A percentile compares a stretch with the other conserved stretches of the same genome.
Evolutionary conservation across 495 filamentous ascomycete genomes (phyloP).

Genomic region (Jackrogersella multiformis): DNA sequence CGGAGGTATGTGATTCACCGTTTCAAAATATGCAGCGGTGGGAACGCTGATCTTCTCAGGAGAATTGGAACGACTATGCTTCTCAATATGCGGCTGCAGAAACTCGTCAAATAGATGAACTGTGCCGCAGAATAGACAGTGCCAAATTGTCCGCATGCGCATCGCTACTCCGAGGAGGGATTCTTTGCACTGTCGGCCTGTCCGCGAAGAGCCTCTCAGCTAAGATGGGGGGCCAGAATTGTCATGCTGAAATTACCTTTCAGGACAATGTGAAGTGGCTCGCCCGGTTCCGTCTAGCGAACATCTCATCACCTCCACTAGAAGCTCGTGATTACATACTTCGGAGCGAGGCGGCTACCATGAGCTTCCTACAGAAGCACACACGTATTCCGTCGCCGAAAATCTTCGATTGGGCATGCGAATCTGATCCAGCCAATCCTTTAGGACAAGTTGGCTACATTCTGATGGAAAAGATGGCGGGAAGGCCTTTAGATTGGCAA

Average conservation of each 20-base stretch:
- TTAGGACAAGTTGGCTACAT: slow-evolving; percentile 49
- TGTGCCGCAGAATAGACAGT: too few species aligned
- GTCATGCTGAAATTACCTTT: neutral
- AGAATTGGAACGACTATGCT: slow-evolving; percentile 19
- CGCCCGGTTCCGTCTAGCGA: slow-evolving; percentile 38
- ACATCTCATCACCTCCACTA: slow-evolving; percentile 15
- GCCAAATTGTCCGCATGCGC: too few species aligned
- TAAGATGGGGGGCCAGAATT: neutral
- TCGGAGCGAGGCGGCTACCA: slow-evolving; percentile 51
- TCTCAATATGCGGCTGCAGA: slow-evolving; percentile 27
- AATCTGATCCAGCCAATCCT: slow-evolving; percentile 42
- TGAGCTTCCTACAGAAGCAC: slow-evolving; percentile 47
- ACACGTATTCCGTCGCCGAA: slow-evolving; percentile 48
- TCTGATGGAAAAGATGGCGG: slow-evolving; percentile 53
- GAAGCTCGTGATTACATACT: slow-evolving; percentile 39
- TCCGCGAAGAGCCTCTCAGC: too few species aligned
- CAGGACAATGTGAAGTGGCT: slow-evolving; percentile 38
- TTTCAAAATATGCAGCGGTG: neutral
- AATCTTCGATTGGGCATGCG: slow-evolving; percentile 34
- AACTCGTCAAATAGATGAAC: slow-evolving; percentile 23
- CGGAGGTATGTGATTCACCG: slow-evolving; percentile 16
- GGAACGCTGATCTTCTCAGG: neutral
- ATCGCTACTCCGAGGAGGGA: too few species aligned
- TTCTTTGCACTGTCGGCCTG: too few species aligned
- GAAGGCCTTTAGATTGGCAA: slow-evolving; percentile 47